These are phyloP conservation scores for Cutaneotrichosporon sp. DNA, from an alignment of 1,284 basidiomycete species.

Conservation along the genomic window DNA sequence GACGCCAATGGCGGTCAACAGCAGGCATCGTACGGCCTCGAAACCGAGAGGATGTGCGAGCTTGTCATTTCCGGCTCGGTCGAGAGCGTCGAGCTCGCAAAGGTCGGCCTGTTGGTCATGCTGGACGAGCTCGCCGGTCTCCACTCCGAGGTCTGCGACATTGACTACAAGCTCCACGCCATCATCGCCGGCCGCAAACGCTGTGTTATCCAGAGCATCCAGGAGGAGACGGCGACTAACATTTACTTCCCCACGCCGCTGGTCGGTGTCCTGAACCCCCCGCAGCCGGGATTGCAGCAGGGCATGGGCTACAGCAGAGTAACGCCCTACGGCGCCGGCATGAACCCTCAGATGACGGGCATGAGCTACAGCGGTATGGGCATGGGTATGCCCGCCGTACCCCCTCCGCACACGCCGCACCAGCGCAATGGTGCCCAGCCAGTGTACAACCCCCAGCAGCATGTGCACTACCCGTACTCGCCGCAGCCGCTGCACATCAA, in stretches of 20 bases:
- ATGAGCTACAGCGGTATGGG: slow-evolving; percentile 19
- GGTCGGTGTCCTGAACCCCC: slow-evolving; percentile 64
- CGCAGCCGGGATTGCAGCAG: slow-evolving; percentile 33
- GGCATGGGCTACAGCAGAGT: slow-evolving; percentile 31
- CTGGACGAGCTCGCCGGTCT: slow-evolving; percentile 89
- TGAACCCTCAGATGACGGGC: slow-evolving; percentile 28
- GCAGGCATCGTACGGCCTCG: slow-evolving; percentile 59
- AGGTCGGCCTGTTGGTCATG: slow-evolving; percentile 85
- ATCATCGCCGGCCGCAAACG: slow-evolving; percentile 91
- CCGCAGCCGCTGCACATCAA: slow-evolving; percentile 41
- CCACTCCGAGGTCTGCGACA: slow-evolving; percentile 83
- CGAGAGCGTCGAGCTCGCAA: slow-evolving; percentile 85
- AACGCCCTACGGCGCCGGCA: slow-evolving; percentile 16
- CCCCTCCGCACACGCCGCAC: slow-evolving; percentile 17
- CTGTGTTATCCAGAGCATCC: slow-evolving; percentile 78
- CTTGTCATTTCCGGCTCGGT: slow-evolving; percentile 78
- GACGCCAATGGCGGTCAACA: slow-evolving; percentile 6
- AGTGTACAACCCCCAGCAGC: slow-evolving; percentile 43
- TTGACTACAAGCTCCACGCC: slow-evolving; percentile 90
- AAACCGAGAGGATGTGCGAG: slow-evolving; percentile 88
- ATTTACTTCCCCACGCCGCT: slow-evolving; percentile 90
- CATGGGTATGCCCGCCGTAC: slow-evolving; percentile 18
- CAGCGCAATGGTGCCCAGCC: slow-evolving; percentile 24
- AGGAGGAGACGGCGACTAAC: slow-evolving; percentile 95
- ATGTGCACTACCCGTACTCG: slow-evolving; percentile 42